phyloP scores from a whole-genome alignment of 2,329 filamentous ascomycete genomes.

The Davidsoniella eucalypti region DNA sequence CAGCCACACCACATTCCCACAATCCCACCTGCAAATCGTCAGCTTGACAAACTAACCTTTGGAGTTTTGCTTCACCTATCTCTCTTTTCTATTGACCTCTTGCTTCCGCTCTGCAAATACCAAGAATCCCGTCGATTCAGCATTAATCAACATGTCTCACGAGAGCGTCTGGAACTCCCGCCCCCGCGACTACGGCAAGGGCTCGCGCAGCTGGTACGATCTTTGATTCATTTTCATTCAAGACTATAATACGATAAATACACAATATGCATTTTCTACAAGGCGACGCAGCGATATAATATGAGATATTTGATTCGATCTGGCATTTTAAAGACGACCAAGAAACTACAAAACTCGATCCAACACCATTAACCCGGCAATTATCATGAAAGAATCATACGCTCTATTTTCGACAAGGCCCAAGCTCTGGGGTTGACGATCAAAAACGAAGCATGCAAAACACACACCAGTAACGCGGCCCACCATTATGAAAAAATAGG shows the following conservation, averaged over 20 bases:
- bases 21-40: conserved; percentile 4
- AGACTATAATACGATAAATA: not conserved
- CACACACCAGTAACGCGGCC: too few species aligned
- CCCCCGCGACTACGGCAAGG: conserved; percentile 94
- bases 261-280: too few species aligned
- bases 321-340: too few species aligned
- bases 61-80: conserved; percentile 12
- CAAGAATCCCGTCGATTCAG: conserved; percentile 15
- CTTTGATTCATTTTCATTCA: not conserved
- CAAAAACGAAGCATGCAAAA: too few species aligned
- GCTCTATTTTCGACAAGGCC: too few species aligned
- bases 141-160: conserved; percentile 44
- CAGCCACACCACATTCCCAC: conserved; percentile 8
- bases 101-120: conserved; percentile 12
- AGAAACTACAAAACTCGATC: not conserved
- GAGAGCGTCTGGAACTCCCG: conserved; percentile 99
- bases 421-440: too few species aligned
- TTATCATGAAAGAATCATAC: too few species aligned
- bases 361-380: too few species aligned
- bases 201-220: conserved; percentile 77
- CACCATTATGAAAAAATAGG: too few species aligned
- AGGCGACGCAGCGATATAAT: too few species aligned
- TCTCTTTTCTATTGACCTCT: conserved; percentile 10
- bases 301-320: not conserved
- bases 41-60: conserved; percentile 6